Percentiles rank a stretch among this genome's conserved stretches.
These are phyloP conservation scores for Rubus parviflorus DNA, from an alignment of 306 rosid species.

Conservation along the genomic window DNA sequence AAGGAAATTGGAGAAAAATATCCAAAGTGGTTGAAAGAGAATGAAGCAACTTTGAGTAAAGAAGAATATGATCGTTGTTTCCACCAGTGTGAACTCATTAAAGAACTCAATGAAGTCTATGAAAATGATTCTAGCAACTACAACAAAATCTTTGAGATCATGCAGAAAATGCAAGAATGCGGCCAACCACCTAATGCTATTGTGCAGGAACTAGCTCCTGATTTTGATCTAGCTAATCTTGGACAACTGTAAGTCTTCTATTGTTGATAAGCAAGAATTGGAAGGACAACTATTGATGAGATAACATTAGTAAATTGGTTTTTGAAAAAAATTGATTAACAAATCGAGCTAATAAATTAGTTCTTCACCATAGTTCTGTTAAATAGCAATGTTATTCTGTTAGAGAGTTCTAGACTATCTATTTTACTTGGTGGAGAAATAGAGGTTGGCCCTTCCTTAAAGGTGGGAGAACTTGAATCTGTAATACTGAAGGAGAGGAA, in stretches of 20 bases:
- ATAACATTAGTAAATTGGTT: not conserved
- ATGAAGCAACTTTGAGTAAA: constrained; percentile 67
- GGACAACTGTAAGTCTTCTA: constrained; percentile 76
- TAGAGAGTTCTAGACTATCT: not conserved
- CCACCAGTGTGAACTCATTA: constrained; percentile 62
- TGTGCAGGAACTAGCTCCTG: constrained; percentile 84
- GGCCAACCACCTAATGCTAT: constrained; percentile 95
- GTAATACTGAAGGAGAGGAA: not conserved
- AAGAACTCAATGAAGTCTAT: constrained; percentile 68
- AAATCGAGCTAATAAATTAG: not conserved
- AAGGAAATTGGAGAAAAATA: constrained; percentile 94
- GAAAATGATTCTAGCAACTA: constrained; percentile 74
- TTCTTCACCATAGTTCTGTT: not conserved
- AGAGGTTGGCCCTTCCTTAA: not conserved
- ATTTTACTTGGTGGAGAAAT: not conserved
- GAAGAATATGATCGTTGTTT: constrained; percentile 73
- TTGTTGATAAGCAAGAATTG: not conserved
- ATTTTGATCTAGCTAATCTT: constrained; percentile 71
- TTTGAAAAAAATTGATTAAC: not conserved
- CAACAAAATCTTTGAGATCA: constrained; percentile 78
- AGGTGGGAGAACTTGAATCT: constrained; percentile 8
- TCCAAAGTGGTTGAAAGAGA: constrained; percentile 95
- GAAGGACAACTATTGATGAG: not conserved
- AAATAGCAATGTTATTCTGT: not conserved
- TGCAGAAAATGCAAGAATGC: constrained; percentile 99